A percentile compares a stretch with the other conserved stretches of the same genome.
These are phyloP conservation scores for Penicillium arizonense DNA, from an alignment of 495 filamentous ascomycete genomes.

Conservation along the genomic window DNA sequence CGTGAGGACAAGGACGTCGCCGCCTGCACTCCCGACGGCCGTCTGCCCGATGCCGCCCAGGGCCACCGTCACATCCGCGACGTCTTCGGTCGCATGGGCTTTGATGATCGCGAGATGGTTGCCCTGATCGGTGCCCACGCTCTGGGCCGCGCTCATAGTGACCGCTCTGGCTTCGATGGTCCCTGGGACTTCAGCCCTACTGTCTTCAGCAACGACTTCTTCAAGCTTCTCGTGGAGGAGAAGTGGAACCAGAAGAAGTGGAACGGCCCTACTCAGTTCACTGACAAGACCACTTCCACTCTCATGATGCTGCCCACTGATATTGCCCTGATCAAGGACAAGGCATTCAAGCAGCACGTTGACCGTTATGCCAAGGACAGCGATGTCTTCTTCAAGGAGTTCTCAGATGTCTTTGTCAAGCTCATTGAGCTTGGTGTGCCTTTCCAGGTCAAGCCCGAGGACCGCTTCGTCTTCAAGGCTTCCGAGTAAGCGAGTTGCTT, in stretches of 20 bases:
- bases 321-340: slow-evolving; percentile 84
- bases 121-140: slow-evolving; percentile 89
- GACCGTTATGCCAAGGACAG: slow-evolving; percentile 92
- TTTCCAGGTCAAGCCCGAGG: slow-evolving; percentile 68
- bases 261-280: slow-evolving; percentile 83
- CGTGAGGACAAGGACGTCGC: slow-evolving; percentile 78
- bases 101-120: slow-evolving; percentile 96
- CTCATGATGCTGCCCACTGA: slow-evolving; percentile 99
- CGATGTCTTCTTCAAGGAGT: slow-evolving; percentile 91
- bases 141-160: slow-evolving; percentile 85
- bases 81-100: slow-evolving; percentile 97
- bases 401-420: slow-evolving; percentile 72
- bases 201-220: slow-evolving; percentile 93
- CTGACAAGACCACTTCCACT: slow-evolving; percentile 78
- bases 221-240: slow-evolving; percentile 80
- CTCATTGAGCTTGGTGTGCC: slow-evolving; percentile 95
- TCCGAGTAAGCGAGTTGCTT: slow-evolving; percentile 36
- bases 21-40: slow-evolving; percentile 91
- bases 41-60: slow-evolving; percentile 86
- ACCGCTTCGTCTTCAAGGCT: slow-evolving; percentile 73
- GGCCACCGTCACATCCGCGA: slow-evolving; percentile 79
- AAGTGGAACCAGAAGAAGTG: slow-evolving; percentile 94
- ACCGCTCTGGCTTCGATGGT: slow-evolving; percentile 85
- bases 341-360: slow-evolving; percentile 79
- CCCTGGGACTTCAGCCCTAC: slow-evolving; percentile 98